Evolutionary conservation across 108 stramenopile genomes (phyloP).

Genomic region (Skeletonema costatum): DNA sequence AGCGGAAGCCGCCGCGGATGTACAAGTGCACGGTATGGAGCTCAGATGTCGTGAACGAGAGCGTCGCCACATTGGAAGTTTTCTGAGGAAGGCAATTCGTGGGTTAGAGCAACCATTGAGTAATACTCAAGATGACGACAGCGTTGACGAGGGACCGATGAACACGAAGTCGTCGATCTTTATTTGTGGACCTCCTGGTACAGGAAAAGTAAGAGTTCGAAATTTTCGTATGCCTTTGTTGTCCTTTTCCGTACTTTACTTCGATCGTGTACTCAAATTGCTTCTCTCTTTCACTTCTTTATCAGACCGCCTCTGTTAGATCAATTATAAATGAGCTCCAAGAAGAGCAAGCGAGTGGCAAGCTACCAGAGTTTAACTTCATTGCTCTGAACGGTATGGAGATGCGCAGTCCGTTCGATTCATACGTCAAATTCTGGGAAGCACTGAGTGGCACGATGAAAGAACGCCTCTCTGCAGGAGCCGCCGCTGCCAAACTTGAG

Average conservation of each 20-base stretch:
- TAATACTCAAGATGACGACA: constrained; percentile 4
- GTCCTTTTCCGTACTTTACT: not conserved
- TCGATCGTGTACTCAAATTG: not conserved
- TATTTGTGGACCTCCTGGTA: constrained; percentile 84
- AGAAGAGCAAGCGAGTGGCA: constrained; percentile 59
- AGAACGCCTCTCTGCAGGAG: constrained; percentile 51
- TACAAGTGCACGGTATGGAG: constrained; percentile 43
- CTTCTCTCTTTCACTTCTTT: constrained; percentile 1
- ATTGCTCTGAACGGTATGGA: constrained; percentile 89
- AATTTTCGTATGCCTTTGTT: not conserved
- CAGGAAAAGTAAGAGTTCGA: constrained; percentile 35
- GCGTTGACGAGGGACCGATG: constrained; percentile 9
- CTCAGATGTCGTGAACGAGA: constrained; percentile 75
- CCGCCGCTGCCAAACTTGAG: constrained; percentile 63
- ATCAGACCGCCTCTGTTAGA: constrained; percentile 80
- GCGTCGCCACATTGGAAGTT: constrained; percentile 54
- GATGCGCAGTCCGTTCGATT: constrained; percentile 79
- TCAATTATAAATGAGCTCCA: constrained; percentile 62
- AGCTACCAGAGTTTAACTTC: constrained; percentile 72
- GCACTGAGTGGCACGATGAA: constrained; percentile 57
- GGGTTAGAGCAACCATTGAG: constrained; percentile 22
- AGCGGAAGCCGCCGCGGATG: constrained; percentile 73
- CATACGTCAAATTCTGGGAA: constrained; percentile 83
- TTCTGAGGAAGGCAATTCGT: constrained; percentile 63
- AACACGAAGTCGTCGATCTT: constrained; percentile 63